These are phyloP conservation scores for Betula pendula DNA, from an alignment of 306 rosid species.

Conservation along the genomic window DNA sequence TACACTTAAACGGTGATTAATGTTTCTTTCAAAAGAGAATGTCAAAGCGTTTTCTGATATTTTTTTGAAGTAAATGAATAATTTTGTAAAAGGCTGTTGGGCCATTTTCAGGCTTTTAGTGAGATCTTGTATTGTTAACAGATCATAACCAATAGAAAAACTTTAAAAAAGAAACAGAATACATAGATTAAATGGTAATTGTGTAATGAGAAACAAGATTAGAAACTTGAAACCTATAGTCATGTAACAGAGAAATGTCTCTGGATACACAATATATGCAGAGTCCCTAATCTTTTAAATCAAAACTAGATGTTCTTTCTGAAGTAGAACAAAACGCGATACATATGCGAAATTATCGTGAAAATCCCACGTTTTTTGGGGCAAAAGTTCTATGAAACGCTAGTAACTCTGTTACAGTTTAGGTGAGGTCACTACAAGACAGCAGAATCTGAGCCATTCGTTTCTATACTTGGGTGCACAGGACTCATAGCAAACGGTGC, in stretches of 20 bases:
- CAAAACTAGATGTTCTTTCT: background rate
- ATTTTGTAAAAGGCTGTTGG: background rate
- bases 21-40: background rate
- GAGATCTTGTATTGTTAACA: background rate
- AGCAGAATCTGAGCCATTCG: background rate
- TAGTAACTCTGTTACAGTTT: background rate
- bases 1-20: background rate
- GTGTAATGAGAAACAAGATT: background rate
- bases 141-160: background rate
- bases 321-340: conserved; percentile 12
- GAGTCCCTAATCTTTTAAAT: background rate
- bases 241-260: conserved; percentile 2
- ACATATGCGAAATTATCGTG: background rate
- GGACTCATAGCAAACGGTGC: background rate
- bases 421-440: background rate
- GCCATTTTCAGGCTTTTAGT: background rate
- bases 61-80: background rate
- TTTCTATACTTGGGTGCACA: too few species aligned
- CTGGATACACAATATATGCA: too few species aligned
- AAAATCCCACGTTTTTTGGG: background rate
- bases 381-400: background rate
- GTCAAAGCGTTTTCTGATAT: background rate
- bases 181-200: background rate
- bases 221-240: background rate
- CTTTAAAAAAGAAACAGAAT: background rate